Evolutionary conservation across 116 monocot species (phyloP).

Genomic region (Dioscorea cayenensis): DNA sequence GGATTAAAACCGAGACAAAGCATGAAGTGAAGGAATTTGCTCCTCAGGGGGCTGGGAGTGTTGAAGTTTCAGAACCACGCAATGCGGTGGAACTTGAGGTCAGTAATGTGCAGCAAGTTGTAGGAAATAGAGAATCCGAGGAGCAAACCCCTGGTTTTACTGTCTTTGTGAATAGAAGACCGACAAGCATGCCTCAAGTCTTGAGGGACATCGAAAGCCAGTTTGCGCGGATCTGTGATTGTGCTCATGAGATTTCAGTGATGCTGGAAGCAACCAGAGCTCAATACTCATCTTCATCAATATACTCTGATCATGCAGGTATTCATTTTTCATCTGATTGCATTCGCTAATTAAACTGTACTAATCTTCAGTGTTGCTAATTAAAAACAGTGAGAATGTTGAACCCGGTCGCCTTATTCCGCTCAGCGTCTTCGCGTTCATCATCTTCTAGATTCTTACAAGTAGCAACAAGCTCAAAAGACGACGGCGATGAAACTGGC

Average conservation of each 20-base stretch:
- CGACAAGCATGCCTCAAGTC: conserved; percentile 66
- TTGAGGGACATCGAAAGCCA: conserved; percentile 76
- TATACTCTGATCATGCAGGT: conserved; percentile 65
- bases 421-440: conserved; percentile 63
- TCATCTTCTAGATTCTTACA: conserved; percentile 68
- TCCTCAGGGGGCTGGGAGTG: conserved; percentile 22
- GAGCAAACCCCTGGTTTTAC: conserved; percentile 81
- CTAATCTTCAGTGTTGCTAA: not conserved
- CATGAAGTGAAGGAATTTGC: conserved; percentile 47
- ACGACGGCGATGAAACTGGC: conserved; percentile 56
- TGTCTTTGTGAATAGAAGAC: conserved; percentile 69
- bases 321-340: not conserved
- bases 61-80: conserved; percentile 24
- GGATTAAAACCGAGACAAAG: conserved; percentile 9
- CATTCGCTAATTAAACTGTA: not conserved
- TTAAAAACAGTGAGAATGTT: conserved; percentile 46
- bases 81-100: conserved; percentile 41
- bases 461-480: conserved; percentile 36
- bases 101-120: conserved; percentile 28
- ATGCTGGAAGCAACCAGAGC: conserved; percentile 81
- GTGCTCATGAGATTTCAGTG: conserved; percentile 71
- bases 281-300: conserved; percentile 48
- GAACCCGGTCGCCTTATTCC: conserved; percentile 76
- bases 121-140: conserved; percentile 20
- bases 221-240: conserved; percentile 70